Evolutionary conservation across 331 rosid species (phyloP).

Genomic region (Rosa hybrid): DNA sequence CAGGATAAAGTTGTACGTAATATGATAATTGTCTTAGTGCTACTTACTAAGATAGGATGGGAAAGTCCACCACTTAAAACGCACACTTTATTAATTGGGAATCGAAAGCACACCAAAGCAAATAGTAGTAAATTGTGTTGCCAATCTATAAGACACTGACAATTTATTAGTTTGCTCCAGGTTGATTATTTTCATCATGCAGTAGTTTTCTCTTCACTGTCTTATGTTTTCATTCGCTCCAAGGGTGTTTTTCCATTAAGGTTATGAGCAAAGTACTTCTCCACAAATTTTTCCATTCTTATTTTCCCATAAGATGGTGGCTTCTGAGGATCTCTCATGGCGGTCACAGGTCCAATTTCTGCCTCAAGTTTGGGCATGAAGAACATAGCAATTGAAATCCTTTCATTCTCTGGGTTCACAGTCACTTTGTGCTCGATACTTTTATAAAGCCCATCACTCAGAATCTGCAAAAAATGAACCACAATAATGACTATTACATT

Average conservation of each 20-base stretch:
- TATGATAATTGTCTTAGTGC: too few species aligned
- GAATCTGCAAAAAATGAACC: constrained; percentile 40
- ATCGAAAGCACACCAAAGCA: background rate
- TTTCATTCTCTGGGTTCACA: constrained; percentile 54
- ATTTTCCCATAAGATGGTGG: background rate
- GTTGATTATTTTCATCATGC: background rate
- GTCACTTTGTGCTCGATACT: constrained; percentile 71
- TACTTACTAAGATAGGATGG: too few species aligned
- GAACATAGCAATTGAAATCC: constrained; percentile 30
- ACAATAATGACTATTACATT: background rate
- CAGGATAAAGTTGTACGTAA: too few species aligned
- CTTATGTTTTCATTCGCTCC: background rate
- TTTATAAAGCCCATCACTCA: constrained; percentile 63
- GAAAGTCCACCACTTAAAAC: too few species aligned
- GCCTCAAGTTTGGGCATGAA: background rate
- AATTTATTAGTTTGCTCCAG: background rate
- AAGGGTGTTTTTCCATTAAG: background rate
- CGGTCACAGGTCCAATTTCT: background rate
- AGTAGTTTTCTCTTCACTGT: background rate
- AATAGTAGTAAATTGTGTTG: background rate
- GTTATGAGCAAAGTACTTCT: background rate
- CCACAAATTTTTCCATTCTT: background rate
- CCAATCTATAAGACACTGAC: background rate
- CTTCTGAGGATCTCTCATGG: background rate
- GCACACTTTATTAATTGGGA: background rate